These are phyloP conservation scores for Diaporthe humulicola DNA, from an alignment of 2,329 filamentous ascomycete genomes.

Conservation along the genomic window DNA sequence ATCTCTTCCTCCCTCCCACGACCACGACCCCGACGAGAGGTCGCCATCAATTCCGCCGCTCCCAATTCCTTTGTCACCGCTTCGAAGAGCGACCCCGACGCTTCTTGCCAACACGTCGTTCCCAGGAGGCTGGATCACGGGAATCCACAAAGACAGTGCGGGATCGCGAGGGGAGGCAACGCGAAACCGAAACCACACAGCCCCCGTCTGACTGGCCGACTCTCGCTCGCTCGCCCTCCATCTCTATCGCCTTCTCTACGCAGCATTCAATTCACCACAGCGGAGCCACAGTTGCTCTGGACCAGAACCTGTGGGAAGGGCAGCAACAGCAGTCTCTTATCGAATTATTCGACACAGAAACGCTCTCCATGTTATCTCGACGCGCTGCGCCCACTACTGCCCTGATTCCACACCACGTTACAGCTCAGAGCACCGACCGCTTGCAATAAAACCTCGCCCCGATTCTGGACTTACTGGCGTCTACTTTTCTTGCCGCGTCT, in stretches of 20 bases:
- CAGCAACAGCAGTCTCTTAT: not conserved
- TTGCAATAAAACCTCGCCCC: constrained; percentile 14
- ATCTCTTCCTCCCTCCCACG: constrained; percentile 44
- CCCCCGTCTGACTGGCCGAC: constrained; percentile 7
- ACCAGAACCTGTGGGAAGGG: not conserved
- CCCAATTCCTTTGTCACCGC: constrained; percentile 7
- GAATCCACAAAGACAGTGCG: not conserved
- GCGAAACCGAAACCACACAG: constrained; percentile 31
- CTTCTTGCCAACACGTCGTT: not conserved
- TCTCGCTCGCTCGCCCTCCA: constrained; percentile 21
- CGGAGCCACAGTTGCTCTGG: not conserved
- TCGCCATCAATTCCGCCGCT: constrained; percentile 10
- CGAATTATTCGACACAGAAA: not conserved
- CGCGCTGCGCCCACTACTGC: not conserved
- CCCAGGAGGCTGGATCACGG: constrained; percentile 22
- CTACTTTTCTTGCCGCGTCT: constrained; percentile 55
- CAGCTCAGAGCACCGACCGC: not conserved
- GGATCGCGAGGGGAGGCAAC: constrained; percentile 11
- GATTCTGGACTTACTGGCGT: constrained; percentile 34
- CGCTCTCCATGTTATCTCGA: constrained; percentile 33
- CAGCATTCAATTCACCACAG: constrained; percentile 19
- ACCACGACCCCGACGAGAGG: constrained; percentile 47
- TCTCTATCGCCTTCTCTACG: not conserved
- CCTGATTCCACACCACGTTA: constrained; percentile 1
- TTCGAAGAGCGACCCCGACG: constrained; percentile 1